Base-by-base conservation (phyloP, 1,284 basidiomycete species). In the Phenoliferia sp. region DNA sequence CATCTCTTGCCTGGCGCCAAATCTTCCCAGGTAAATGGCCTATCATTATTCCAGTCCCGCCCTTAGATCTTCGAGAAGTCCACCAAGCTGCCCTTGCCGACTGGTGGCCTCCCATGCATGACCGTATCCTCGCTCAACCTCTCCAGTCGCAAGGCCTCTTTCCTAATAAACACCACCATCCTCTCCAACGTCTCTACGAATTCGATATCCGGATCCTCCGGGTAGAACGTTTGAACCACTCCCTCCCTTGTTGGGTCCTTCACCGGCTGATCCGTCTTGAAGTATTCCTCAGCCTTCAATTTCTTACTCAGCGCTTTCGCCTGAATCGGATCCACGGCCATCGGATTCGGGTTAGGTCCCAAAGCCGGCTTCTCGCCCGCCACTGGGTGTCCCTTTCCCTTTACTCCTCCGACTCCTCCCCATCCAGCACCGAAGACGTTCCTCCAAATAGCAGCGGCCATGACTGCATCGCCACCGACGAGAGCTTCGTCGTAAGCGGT, bases 391-490 rank as follows among this genome's bases (percentile, higher is more conserved):
- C 70, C 62, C 73, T 67, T 77, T 64, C 74, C 78, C 72, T 74
- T 76, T 44, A 82, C 79, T 19, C 80, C 81, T 2, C 77, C 80
- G 32, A 81, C 68, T 39, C 71, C 74, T 12, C 79, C 80, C 80
- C 80, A 81, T 22, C 79, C 80, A 6, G 77, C 80, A 34, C 81
- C 81, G 75, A 97, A 88, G 56, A 97, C 78, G 79, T 98, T 98
- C 35, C 95, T 84, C 95, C 95, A 99, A 0, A 95, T 80, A 5
- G 91, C 91, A 32, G 83, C 88, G 0, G 93, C 93, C 77, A 99
- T 82, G 72, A 92, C 89, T 68, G 85, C 83, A 76, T 96, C 93
- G 48, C 86, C 85, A 55, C 75, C 74, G 9, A 88, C 84, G 44
- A 95, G 83, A 1, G 86, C 90, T 59, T 92, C 84, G 78, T 98